These are phyloP conservation scores for Centrapalus pauciflorus DNA, from an alignment of 129 eudicot species.

Conservation along the genomic window DNA sequence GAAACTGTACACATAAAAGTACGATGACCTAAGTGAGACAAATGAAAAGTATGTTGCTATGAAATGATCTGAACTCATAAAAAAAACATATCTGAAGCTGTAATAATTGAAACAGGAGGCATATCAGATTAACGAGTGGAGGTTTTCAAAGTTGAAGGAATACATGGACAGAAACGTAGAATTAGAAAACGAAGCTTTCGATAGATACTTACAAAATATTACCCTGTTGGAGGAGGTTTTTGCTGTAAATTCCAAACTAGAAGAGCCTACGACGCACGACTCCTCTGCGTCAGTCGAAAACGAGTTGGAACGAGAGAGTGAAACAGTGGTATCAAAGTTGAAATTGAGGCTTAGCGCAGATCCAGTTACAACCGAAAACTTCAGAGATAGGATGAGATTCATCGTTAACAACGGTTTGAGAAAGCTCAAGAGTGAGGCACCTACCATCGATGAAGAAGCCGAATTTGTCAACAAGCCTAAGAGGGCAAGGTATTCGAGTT, in stretches of 20 bases:
- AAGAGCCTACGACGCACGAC: slow-evolving; percentile 28
- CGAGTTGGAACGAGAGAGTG: slow-evolving; percentile 25
- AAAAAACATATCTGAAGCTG: neutral
- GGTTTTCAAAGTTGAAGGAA: slow-evolving; percentile 82
- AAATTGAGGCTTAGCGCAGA: slow-evolving; percentile 57
- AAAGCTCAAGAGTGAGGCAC: slow-evolving; percentile 40
- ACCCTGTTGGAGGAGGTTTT: slow-evolving; percentile 68
- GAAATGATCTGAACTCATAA: no score
- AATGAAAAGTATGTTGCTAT: no score
- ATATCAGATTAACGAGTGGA: slow-evolving; percentile 73
- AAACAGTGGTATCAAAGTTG: slow-evolving; percentile 29
- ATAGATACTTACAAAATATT: slow-evolving; percentile 73
- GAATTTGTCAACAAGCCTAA: slow-evolving; percentile 35
- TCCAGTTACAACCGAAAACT: slow-evolving; percentile 54
- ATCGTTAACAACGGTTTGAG: slow-evolving; percentile 60
- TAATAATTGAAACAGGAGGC: slow-evolving; percentile 58
- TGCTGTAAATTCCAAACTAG: slow-evolving; percentile 31
- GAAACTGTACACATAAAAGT: no score
- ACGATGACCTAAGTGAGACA: no score
- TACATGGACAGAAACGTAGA: slow-evolving; percentile 59
- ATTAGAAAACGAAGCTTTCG: slow-evolving; percentile 83
- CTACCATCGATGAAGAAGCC: slow-evolving; percentile 26
- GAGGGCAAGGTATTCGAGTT: slow-evolving; percentile 41
- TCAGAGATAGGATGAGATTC: slow-evolving; percentile 60
- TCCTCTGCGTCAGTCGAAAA: slow-evolving; percentile 11